Percentiles rank a stretch among this genome's conserved stretches.
Evolutionary conservation across 805 yeast species (phyloP).

Genomic region (Scheffersomyces ergatensis): DNA sequence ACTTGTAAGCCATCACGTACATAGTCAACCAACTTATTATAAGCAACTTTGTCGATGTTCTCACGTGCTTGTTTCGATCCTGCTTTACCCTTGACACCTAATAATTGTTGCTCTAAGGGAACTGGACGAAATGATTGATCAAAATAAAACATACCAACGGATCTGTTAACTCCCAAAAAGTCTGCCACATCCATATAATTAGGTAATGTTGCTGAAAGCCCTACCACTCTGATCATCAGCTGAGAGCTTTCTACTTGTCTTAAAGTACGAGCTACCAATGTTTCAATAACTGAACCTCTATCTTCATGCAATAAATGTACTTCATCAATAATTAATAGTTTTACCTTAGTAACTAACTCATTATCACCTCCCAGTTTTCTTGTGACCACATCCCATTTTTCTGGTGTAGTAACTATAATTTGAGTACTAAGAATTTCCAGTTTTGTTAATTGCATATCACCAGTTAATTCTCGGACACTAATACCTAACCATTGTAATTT

Average conservation of each 20-base stretch:
- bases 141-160: conserved; percentile 90
- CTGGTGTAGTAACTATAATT: conserved; percentile 89
- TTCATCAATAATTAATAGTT: conserved; percentile 87
- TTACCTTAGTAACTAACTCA: conserved; percentile 80
- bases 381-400: conserved; percentile 98
- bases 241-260: conserved; percentile 95
- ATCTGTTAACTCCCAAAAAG: conserved; percentile 85
- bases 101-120: conserved; percentile 81
- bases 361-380: conserved; percentile 88
- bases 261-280: conserved; percentile 89
- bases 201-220: conserved; percentile 91
- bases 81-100: conserved; percentile 85
- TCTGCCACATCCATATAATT: conserved; percentile 93
- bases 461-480: conserved; percentile 84
- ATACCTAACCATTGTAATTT: conserved; percentile 84
- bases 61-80: conserved; percentile 72
- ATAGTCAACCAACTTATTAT: conserved; percentile 70
- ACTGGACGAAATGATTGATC: conserved; percentile 93
- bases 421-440: conserved; percentile 78
- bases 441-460: conserved; percentile 78
- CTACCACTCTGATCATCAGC: conserved; percentile 89
- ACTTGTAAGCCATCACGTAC: conserved; percentile 76
- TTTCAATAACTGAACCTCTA: conserved; percentile 95
- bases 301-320: conserved; percentile 97
- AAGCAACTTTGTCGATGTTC: conserved; percentile 71